Percentiles rank a stretch among this genome's conserved stretches.
Conservation (phyloP, 805 yeast genomes). For the Yarrowia osloensis region DNA sequence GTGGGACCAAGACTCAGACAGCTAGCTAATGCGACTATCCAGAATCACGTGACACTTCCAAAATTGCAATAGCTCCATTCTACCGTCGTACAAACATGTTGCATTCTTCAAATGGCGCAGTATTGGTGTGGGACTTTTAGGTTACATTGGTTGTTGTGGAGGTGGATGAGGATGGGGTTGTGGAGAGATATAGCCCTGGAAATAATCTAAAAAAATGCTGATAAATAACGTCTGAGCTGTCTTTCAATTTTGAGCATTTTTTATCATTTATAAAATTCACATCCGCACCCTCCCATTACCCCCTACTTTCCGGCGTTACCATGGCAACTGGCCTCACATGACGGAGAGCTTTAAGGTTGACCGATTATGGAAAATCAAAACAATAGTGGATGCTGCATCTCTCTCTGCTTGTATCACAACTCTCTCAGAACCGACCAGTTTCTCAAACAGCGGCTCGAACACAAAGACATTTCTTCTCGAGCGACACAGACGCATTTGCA, state of each 20-base stretch:
- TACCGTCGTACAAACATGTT: not conserved
- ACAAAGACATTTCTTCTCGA: not conserved
- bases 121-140: not conserved
- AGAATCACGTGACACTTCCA: not conserved
- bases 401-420: not conserved
- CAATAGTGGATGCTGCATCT: not conserved
- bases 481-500: not conserved
- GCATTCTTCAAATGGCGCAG: conserved; percentile 6
- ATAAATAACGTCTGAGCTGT: no score
- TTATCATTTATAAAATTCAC: not conserved
- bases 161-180: not conserved
- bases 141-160: not conserved
- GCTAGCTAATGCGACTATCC: no score
- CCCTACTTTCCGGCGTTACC: not conserved
- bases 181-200: not conserved
- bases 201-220: no score
- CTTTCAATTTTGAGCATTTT: not conserved
- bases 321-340: conserved; percentile 23
- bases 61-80: no score
- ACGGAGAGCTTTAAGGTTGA: conserved; percentile 5
- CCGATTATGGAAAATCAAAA: conserved; percentile 30
- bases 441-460: not conserved
- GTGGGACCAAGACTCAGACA: not conserved
- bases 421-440: not conserved
- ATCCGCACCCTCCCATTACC: no score